Conservation (phyloP, 768 basidiomycete species). For the Stropharia rugosoannulata region DNA sequence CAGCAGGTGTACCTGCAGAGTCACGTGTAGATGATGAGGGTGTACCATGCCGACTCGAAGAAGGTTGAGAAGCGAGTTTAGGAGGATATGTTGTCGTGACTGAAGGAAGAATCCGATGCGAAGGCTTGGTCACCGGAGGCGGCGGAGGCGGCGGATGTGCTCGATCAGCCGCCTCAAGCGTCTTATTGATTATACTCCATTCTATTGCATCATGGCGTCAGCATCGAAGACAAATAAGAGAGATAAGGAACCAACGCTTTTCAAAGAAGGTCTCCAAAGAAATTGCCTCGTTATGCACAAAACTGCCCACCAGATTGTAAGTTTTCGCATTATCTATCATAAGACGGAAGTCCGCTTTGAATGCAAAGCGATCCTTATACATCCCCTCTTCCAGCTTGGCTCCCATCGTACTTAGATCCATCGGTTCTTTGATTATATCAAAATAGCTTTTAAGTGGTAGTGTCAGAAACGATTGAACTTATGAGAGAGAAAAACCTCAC, state of each 20-base stretch:
- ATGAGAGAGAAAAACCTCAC: slow-evolving; percentile 37
- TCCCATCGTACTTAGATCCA: slow-evolving; percentile 90
- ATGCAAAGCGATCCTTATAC: slow-evolving; percentile 82
- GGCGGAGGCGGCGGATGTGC: slow-evolving; percentile 32
- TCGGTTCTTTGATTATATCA: slow-evolving; percentile 85
- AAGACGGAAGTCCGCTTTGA: slow-evolving; percentile 83
- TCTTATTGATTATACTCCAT: slow-evolving; percentile 87
- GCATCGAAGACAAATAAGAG: not conserved
- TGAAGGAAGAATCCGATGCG: slow-evolving; percentile 36
- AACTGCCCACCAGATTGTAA: slow-evolving; percentile 76
- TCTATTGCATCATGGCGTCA: slow-evolving; percentile 40
- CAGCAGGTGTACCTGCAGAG: slow-evolving; percentile 14
- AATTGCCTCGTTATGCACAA: slow-evolving; percentile 73
- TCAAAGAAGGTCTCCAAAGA: slow-evolving; percentile 81
- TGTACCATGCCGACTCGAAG: slow-evolving; percentile 2
- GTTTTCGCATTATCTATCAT: slow-evolving; percentile 86
- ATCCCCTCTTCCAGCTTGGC: slow-evolving; percentile 85
- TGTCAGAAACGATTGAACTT: not conserved
- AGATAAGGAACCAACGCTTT: slow-evolving; percentile 58
- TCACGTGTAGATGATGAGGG: slow-evolving; percentile 3
- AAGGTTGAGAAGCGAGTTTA: slow-evolving; percentile 15
- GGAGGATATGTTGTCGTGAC: slow-evolving; percentile 37
- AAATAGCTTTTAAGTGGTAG: slow-evolving; percentile 66
- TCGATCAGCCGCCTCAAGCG: slow-evolving; percentile 65
- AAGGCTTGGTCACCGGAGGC: slow-evolving; percentile 20